phyloP scores from a whole-genome alignment of 305 asterid species.

The Rubia peregrina region DNA sequence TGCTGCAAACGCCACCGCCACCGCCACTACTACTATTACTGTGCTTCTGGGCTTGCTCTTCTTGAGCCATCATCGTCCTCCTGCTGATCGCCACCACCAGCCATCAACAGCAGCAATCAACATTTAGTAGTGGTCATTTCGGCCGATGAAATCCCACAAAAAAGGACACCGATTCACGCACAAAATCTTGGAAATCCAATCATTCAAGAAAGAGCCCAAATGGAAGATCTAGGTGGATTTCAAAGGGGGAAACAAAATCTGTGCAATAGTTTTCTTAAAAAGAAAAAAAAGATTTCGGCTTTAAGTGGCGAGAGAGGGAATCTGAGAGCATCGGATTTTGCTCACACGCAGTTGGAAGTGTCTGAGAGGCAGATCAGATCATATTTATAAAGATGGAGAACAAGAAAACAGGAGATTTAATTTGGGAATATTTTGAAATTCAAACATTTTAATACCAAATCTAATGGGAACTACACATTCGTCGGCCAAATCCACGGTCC shows the following conservation, averaged over 20 bases:
- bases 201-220: conserved; percentile 27
- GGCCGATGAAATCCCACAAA: conserved; percentile 17
- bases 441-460: conserved; percentile 19
- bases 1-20: conserved; percentile 21
- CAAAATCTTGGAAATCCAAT: conserved; percentile 38
- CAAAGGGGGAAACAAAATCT: conserved; percentile 35
- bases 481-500: conserved; percentile 31
- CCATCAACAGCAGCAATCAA: conserved; percentile 7
- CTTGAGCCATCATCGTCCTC: conserved; percentile 52
- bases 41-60: conserved; percentile 35
- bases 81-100: conserved; percentile 34
- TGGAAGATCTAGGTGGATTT: conserved; percentile 38
- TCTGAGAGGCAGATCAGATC: conserved; percentile 50
- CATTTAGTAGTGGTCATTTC: conserved; percentile 16
- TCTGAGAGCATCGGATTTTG: conserved; percentile 49
- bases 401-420: not conserved
- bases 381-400: conserved; percentile 15
- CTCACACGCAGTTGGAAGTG: conserved; percentile 40
- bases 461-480: conserved; percentile 24
- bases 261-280: conserved; percentile 1
- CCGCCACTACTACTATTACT: conserved; percentile 30
- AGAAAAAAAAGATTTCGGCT: conserved; percentile 5
- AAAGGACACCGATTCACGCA: conserved; percentile 24
- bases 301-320: conserved; percentile 10
- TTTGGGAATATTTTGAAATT: not conserved